A percentile compares a stretch with the other conserved stretches of the same genome.
Conservation (phyloP, 306 rosid genomes). For the Citrullus amarus region DNA sequence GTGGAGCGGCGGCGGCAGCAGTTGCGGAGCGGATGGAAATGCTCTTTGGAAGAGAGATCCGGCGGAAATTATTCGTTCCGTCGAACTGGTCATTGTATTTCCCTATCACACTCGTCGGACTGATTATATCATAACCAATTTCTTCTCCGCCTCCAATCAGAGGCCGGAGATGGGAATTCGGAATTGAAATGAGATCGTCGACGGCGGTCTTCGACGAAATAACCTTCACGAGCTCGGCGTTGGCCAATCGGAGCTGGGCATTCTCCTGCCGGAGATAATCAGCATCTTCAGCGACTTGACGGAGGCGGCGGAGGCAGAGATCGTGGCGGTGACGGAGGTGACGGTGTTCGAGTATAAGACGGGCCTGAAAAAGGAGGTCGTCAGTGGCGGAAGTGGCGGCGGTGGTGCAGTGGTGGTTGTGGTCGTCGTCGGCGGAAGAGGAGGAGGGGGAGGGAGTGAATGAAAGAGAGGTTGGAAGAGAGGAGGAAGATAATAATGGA, state of each 20-base stretch:
- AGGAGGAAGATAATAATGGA: conserved; percentile 11
- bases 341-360: conserved; percentile 26
- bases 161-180: not conserved
- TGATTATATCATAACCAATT: conserved; percentile 14
- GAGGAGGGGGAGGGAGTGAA: conserved; percentile 36
- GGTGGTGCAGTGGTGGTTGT: not conserved
- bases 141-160: conserved; percentile 23
- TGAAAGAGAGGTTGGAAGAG: conserved; percentile 24
- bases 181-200: conserved; percentile 18
- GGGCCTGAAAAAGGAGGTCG: conserved; percentile 29
- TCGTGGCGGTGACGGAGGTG: conserved; percentile 21
- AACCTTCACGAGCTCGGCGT: conserved; percentile 25
- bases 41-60: conserved; percentile 27
- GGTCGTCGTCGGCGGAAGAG: conserved; percentile 10
- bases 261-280: conserved; percentile 29
- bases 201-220: conserved; percentile 23
- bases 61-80: conserved; percentile 4
- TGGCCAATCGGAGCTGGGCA: conserved; percentile 27
- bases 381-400: conserved; percentile 8
- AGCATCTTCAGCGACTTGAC: conserved; percentile 16
- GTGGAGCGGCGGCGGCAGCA: not conserved
- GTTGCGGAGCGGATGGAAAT: conserved; percentile 28
- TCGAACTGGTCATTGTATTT: conserved; percentile 19
- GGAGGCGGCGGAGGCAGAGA: conserved; percentile 23
- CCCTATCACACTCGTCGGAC: conserved; percentile 32